phyloP scores from a whole-genome alignment of 1,284 basidiomycete species.

The Porogramme epimiltina region DNA sequence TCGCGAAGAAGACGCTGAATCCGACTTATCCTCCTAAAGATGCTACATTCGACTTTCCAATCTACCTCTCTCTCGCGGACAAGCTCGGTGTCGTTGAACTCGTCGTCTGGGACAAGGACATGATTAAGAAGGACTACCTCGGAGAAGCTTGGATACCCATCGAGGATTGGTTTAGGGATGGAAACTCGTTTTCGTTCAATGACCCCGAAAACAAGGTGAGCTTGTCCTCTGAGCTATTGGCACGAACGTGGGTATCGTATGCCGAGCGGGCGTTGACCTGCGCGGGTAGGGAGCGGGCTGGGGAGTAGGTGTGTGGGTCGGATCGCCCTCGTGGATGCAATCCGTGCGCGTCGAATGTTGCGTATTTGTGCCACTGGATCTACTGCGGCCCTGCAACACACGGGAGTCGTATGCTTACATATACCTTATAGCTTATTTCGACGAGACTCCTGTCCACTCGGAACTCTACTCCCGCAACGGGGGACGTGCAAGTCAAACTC shows the following conservation, averaged over 20 bases:
- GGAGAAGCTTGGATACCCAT: slow-evolving; percentile 83
- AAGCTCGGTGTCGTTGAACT: slow-evolving; percentile 80
- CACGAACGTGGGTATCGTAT: no score
- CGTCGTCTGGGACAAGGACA: slow-evolving; percentile 93
- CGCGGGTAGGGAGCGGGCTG: no score
- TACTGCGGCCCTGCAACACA: no score
- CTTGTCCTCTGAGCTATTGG: slow-evolving; percentile 2
- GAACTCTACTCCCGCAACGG: slow-evolving; percentile 58
- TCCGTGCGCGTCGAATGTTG: no score
- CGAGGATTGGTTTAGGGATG: slow-evolving; percentile 78
- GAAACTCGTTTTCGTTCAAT: slow-evolving; percentile 53
- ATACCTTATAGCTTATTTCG: slow-evolving; percentile 14
- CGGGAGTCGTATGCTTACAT: not conserved
- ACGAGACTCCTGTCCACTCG: slow-evolving; percentile 62
- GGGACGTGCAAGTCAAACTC: slow-evolving; percentile 72
- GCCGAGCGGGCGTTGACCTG: no score
- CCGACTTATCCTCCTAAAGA: slow-evolving; percentile 73
- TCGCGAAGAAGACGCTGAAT: slow-evolving; percentile 78
- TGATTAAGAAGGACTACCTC: slow-evolving; percentile 88
- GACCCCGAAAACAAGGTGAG: slow-evolving; percentile 60
- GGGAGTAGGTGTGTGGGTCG: no score
- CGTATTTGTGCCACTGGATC: no score
- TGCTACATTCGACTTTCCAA: slow-evolving; percentile 86
- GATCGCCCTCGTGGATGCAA: no score
- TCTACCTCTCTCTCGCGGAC: slow-evolving; percentile 76